Percentiles rank a stretch among this genome's conserved stretches.
Evolutionary conservation across 208 protist genomes (phyloP).

Genomic region (Trypanosoma platydactyli): DNA sequence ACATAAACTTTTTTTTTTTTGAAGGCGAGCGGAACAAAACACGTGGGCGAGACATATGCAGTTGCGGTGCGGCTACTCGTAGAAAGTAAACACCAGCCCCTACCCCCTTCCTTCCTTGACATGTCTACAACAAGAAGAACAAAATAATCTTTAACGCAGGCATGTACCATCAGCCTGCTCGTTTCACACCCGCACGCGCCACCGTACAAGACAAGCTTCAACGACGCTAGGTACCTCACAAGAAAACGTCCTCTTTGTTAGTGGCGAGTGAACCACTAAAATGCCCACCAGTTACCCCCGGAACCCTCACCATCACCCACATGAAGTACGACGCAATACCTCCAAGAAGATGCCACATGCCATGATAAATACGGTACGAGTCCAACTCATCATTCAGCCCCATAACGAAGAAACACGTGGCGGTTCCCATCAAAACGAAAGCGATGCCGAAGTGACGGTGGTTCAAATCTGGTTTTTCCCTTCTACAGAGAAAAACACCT

Average conservation of each 20-base stretch:
- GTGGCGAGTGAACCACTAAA: neutral
- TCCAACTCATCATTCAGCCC: constrained; percentile 64
- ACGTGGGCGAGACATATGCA: too few species aligned
- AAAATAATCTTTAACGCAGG: too few species aligned
- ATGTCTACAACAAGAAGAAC: too few species aligned
- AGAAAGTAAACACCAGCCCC: too few species aligned
- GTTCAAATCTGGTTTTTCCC: constrained; percentile 24
- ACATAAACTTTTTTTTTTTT: too few species aligned
- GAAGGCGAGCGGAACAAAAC: too few species aligned
- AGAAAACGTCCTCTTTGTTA: constrained; percentile 10
- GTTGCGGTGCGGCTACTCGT: too few species aligned
- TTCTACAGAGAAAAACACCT: constrained; percentile 35
- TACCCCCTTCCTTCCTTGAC: too few species aligned
- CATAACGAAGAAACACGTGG: constrained; percentile 49
- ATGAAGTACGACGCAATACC: constrained; percentile 54
- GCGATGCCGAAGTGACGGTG: constrained; percentile 24
- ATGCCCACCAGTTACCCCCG: neutral
- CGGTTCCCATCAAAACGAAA: constrained; percentile 30
- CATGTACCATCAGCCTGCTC: too few species aligned
- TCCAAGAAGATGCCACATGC: constrained; percentile 73
- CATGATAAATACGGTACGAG: constrained; percentile 71
- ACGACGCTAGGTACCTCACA: too few species aligned
- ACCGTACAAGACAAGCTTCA: too few species aligned
- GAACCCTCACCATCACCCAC: constrained; percentile 41
- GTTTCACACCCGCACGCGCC: too few species aligned